phyloP scores from a whole-genome alignment of 495 filamentous ascomycete species.

The Penicillium simplicissimum region DNA sequence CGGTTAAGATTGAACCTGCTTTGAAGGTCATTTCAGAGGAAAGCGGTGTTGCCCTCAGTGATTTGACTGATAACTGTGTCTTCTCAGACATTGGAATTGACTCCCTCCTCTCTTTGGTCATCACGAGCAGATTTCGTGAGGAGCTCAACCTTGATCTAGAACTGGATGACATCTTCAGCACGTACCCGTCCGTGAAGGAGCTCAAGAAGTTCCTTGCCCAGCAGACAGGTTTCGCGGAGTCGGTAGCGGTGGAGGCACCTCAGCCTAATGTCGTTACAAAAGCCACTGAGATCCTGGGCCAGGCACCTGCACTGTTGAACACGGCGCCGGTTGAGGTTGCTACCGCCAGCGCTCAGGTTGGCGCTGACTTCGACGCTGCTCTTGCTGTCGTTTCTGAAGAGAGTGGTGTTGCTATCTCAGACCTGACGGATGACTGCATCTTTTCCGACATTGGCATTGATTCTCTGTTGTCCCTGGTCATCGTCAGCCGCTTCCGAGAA shows the following conservation, averaged over 20 bases:
- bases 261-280: too few relatives aligned
- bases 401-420: neutral
- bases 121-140: conserved; percentile 29
- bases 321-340: neutral
- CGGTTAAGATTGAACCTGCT: neutral
- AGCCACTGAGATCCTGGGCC: too few relatives aligned
- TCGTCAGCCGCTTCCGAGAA: neutral
- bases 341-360: too few relatives aligned
- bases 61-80: conserved; percentile 32
- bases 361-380: too few relatives aligned
- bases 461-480: neutral
- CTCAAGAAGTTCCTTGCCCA: neutral
- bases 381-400: neutral
- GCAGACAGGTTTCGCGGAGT: too few relatives aligned
- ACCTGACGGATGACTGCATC: neutral
- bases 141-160: conserved; percentile 40
- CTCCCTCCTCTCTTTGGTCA: conserved; percentile 43
- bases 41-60: conserved; percentile 20
- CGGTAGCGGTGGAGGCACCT: too few relatives aligned
- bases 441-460: neutral
- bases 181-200: conserved; percentile 39
- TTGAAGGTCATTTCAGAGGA: conserved; percentile 26
- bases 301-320: too few relatives aligned
- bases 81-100: conserved; percentile 54
- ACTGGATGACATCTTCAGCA: conserved; percentile 47